phyloP scores from a whole-genome alignment of 2,329 filamentous ascomycete genomes.

The Ascochyta pisi region DNA sequence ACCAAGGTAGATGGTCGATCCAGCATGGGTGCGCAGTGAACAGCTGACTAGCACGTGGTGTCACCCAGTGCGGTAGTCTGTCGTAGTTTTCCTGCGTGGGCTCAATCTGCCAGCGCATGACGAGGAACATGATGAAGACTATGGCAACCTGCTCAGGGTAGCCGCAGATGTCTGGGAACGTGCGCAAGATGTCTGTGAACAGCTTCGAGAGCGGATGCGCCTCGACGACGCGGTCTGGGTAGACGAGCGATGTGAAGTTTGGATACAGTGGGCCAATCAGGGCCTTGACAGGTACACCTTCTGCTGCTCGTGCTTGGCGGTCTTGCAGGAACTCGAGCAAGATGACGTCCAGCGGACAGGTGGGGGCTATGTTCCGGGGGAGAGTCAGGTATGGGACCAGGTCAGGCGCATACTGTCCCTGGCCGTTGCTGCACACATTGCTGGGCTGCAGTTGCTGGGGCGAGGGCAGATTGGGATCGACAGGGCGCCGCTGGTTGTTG shows the following conservation, averaged over 20 bases:
- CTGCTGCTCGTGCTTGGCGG: conserved; percentile 68
- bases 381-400: conserved; percentile 46
- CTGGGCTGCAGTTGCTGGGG: conserved; percentile 44
- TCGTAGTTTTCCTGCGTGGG: conserved; percentile 82
- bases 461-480: conserved; percentile 53
- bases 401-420: conserved; percentile 39
- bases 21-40: conserved; percentile 75
- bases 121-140: conserved; percentile 84
- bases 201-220: conserved; percentile 83
- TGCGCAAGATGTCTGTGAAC: conserved; percentile 82
- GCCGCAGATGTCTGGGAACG: conserved; percentile 80
- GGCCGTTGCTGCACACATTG: conserved; percentile 31
- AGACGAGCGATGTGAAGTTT: conserved; percentile 78
- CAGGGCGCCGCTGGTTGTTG: conserved; percentile 54
- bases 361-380: conserved; percentile 66
- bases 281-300: conserved; percentile 69
- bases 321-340: conserved; percentile 79
- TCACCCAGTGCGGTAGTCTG: conserved; percentile 75
- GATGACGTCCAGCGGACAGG: conserved; percentile 79
- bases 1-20: conserved; percentile 82
- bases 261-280: conserved; percentile 81
- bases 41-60: conserved; percentile 71
- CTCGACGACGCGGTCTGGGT: conserved; percentile 67
- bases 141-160: conserved; percentile 83
- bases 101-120: conserved; percentile 82